A percentile compares a stretch with the other conserved stretches of the same genome.
Evolutionary conservation across 371 early-diverging fungal species (phyloP).

Genomic region (Rhizopus delemar): DNA sequence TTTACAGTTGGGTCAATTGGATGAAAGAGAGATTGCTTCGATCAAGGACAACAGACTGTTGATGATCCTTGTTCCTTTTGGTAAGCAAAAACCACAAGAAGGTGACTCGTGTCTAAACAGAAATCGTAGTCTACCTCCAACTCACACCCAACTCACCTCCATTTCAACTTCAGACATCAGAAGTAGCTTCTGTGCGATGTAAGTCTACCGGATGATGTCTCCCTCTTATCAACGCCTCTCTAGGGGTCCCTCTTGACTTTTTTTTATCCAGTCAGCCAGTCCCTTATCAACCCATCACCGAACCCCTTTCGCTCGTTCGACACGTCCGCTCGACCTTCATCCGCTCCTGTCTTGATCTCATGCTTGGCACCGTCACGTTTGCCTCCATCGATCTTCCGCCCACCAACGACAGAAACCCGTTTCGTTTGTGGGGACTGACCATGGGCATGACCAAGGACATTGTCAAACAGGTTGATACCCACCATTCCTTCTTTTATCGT

Average conservation of each 20-base stretch:
- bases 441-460: conserved; percentile 67
- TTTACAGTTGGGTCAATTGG: conserved; percentile 60
- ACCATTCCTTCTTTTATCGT: conserved; percentile 11
- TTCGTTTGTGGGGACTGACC: conserved; percentile 70
- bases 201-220: conserved; percentile 18
- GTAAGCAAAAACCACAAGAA: too few species aligned
- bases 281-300: conserved; percentile 33
- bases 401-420: conserved; percentile 12
- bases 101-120: conserved; percentile 8
- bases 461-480: conserved; percentile 40
- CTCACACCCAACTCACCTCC: conserved; percentile 56
- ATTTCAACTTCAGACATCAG: conserved; percentile 53
- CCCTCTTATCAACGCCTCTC: not conserved
- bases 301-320: conserved; percentile 8
- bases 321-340: not conserved
- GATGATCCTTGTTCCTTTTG: conserved; percentile 66
- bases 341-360: conserved; percentile 8
- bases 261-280: conserved; percentile 44
- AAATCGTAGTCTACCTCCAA: conserved; percentile 61
- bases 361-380: conserved; percentile 37
- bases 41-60: conserved; percentile 52
- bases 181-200: conserved; percentile 70
- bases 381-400: conserved; percentile 47
- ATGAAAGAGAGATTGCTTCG: conserved; percentile 63
- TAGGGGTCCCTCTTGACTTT: conserved; percentile 54